Percentiles rank a stretch among this genome's conserved stretches.
phyloP scores from a whole-genome alignment of 345 rosid genomes.

The Pistacia atlantica region DNA sequence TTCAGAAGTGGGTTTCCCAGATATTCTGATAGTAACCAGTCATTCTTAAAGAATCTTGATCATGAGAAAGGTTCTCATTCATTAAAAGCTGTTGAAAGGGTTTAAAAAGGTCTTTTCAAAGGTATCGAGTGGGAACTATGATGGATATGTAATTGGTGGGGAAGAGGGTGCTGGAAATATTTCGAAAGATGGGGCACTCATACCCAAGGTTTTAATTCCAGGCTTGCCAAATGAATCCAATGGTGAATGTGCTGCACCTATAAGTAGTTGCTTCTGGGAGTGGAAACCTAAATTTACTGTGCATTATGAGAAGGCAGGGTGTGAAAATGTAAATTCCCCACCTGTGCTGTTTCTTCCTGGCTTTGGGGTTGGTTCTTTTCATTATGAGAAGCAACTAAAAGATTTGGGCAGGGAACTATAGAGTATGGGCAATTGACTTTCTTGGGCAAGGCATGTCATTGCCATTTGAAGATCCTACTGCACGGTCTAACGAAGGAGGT shows the following conservation, averaged over 20 bases:
- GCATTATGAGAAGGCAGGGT: conserved; percentile 76
- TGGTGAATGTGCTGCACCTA: conserved; percentile 54
- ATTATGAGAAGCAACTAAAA: conserved; percentile 85
- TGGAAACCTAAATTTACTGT: conserved; percentile 84
- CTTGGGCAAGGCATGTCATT: conserved; percentile 92
- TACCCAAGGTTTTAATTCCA: conserved; percentile 55
- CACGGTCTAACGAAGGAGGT: conserved; percentile 28
- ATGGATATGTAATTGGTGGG: conserved; percentile 59
- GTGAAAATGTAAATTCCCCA: conserved; percentile 66
- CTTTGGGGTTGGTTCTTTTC: conserved; percentile 96
- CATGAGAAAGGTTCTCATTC: conserved; percentile 24
- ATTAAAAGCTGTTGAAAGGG: conserved; percentile 19
- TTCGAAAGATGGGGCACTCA: conserved; percentile 37
- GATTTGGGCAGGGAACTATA: conserved; percentile 85
- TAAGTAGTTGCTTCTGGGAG: conserved; percentile 62
- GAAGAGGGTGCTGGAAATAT: conserved; percentile 45
- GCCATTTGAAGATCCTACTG: conserved; percentile 77
- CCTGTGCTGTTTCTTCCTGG: conserved; percentile 89
- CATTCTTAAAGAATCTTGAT: conserved; percentile 11
- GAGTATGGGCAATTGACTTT: conserved; percentile 98
- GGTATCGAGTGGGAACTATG: conserved; percentile 42
- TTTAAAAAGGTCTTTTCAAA: conserved; percentile 28
- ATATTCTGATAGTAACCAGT: conserved; percentile 15
- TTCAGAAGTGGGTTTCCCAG: conserved; percentile 33
- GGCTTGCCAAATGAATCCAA: conserved; percentile 66